Evolutionary conservation across 2,329 filamentous ascomycete genomes (phyloP).

Genomic region (Arthrobotrys entomopaga): DNA sequence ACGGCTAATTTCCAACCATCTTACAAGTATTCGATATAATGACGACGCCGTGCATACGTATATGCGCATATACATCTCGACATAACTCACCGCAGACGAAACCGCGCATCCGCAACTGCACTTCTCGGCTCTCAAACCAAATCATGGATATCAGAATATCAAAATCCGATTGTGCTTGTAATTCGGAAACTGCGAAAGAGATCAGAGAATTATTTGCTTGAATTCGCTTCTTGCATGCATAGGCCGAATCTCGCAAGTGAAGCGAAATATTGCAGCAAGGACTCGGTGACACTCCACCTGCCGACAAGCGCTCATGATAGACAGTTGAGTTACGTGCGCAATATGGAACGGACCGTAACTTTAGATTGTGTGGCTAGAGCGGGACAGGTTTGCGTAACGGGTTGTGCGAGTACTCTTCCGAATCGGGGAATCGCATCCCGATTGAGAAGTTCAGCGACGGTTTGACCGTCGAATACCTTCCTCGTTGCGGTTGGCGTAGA

Average conservation of each 20-base stretch:
- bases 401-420: background rate
- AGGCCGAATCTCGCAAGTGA: background rate
- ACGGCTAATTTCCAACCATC: background rate
- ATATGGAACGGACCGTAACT: background rate
- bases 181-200: too few relatives aligned
- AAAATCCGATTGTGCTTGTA: too few relatives aligned
- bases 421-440: background rate
- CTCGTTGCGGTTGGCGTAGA: background rate
- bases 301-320: background rate
- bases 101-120: background rate
- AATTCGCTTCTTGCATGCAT: background rate
- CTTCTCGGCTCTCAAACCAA: background rate
- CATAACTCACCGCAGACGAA: too few relatives aligned
- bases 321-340: background rate
- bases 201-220: background rate
- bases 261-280: slow-evolving; percentile 2
- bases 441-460: background rate
- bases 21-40: background rate
- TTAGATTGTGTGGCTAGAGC: background rate
- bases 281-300: background rate
- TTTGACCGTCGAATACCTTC: background rate
- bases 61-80: too few relatives aligned
- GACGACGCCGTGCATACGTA: too few relatives aligned
- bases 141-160: too few relatives aligned
- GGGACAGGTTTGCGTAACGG: background rate